A percentile compares a stretch with the other conserved stretches of the same genome.
These are phyloP conservation scores for Aureobasidium leucospermi DNA, from an alignment of 2,329 filamentous ascomycete species.

Conservation along the genomic window DNA sequence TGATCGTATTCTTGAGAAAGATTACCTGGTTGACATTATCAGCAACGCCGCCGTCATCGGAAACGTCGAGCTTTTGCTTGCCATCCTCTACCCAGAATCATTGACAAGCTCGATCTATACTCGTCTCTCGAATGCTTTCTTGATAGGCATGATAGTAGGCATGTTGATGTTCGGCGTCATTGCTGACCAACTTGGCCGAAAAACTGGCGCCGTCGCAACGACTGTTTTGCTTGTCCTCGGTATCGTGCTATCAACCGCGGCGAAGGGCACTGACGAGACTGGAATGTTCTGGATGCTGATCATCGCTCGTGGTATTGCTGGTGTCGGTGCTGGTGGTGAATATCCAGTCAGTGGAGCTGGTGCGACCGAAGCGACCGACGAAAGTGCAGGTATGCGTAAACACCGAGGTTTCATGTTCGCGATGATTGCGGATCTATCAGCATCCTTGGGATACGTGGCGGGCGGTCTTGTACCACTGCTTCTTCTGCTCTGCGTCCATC, in stretches of 20 bases:
- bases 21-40: background rate
- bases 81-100: conserved; percentile 27
- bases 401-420: conserved; percentile 50
- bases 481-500: conserved; percentile 43
- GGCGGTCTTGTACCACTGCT: too few species aligned
- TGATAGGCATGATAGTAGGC: conserved; percentile 29
- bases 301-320: conserved; percentile 38
- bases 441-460: conserved; percentile 45
- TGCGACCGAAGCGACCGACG: conserved; percentile 49
- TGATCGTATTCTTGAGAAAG: too few species aligned
- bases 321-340: conserved; percentile 40
- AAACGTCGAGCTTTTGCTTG: conserved; percentile 27
- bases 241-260: conserved; percentile 26
- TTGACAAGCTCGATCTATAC: conserved; percentile 24
- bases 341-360: conserved; percentile 46
- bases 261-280: conserved; percentile 20
- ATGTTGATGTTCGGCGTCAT: conserved; percentile 29
- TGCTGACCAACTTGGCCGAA: conserved; percentile 28
- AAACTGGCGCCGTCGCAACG: conserved; percentile 28
- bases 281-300: conserved; percentile 38
- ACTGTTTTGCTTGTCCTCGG: conserved; percentile 28
- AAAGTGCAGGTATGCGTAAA: conserved; percentile 37
- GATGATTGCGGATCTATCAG: conserved; percentile 46
- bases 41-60: conserved; percentile 30
- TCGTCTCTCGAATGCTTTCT: conserved; percentile 29